Evolutionary conservation across 2,329 filamentous ascomycete species (phyloP).

Genomic region (Curvularia hawaiiensis): DNA sequence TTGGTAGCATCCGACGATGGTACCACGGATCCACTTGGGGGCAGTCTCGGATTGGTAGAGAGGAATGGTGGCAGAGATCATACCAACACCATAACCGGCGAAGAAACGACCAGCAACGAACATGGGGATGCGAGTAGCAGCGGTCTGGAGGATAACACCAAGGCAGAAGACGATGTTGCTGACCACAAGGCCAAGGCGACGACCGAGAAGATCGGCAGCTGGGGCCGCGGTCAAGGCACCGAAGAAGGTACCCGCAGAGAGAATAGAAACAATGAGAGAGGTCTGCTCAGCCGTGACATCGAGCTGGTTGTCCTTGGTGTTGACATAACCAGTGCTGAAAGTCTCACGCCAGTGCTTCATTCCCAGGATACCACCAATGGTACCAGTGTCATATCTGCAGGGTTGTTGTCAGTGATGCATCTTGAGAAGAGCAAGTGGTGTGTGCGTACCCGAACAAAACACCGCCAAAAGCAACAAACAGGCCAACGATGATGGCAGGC

Average conservation of each 20-base stretch:
- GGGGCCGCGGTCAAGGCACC: conserved; percentile 74
- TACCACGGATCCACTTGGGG: conserved; percentile 75
- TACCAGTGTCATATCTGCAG: conserved; percentile 46
- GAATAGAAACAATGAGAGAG: conserved; percentile 78
- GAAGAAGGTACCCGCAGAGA: conserved; percentile 80
- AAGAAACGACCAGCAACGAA: conserved; percentile 51
- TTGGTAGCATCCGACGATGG: conserved; percentile 72
- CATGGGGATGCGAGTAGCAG: conserved; percentile 42
- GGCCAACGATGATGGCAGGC: conserved; percentile 46
- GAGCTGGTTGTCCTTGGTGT: conserved; percentile 46
- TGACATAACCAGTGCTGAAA: conserved; percentile 56
- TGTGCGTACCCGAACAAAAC: conserved; percentile 47
- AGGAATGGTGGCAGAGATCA: conserved; percentile 57
- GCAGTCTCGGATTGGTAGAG: conserved; percentile 76
- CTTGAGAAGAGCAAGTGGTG: neutral
- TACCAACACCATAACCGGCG: conserved; percentile 49
- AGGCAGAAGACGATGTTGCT: conserved; percentile 45
- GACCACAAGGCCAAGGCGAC: conserved; percentile 63
- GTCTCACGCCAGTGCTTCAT: conserved; percentile 71
- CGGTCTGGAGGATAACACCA: conserved; percentile 49
- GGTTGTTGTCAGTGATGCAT: conserved; percentile 18
- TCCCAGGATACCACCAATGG: conserved; percentile 66
- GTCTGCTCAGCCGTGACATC: conserved; percentile 58
- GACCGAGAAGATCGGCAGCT: conserved; percentile 69
- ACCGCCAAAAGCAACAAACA: conserved; percentile 56